Conservation (phyloP, 2,329 filamentous ascomycete genomes). For the Colletotrichum cereale region DNA sequence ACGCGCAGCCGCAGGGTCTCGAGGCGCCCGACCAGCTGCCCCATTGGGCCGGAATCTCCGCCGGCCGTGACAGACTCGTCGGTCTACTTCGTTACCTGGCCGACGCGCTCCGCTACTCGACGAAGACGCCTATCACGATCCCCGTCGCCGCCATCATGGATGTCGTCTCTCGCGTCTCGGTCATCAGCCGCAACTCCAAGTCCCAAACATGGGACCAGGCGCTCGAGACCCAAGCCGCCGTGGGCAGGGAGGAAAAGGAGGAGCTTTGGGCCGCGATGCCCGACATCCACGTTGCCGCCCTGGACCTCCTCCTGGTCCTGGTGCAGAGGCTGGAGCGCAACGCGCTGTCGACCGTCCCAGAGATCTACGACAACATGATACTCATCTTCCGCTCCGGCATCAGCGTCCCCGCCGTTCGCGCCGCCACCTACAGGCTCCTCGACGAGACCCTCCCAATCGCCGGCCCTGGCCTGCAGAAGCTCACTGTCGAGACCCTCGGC, state of each 20-base stretch:
- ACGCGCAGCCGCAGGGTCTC: constrained; percentile 62
- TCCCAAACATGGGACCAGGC: constrained; percentile 61
- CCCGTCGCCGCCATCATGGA: constrained; percentile 78
- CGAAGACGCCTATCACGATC: constrained; percentile 73
- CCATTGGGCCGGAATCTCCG: constrained; percentile 79
- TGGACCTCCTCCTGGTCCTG: constrained; percentile 72
- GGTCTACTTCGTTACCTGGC: constrained; percentile 75
- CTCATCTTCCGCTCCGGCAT: constrained; percentile 76
- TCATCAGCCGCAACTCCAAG: constrained; percentile 68
- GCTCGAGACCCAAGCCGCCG: constrained; percentile 77
- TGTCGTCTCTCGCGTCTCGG: constrained; percentile 76
- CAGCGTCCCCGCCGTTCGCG: constrained; percentile 66
- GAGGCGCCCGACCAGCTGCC: constrained; percentile 66
- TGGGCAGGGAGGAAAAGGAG: constrained; percentile 85
- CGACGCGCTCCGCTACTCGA: constrained; percentile 72
- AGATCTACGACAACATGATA: constrained; percentile 77
- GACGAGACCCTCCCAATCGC: constrained; percentile 68
- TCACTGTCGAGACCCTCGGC: constrained; percentile 72
- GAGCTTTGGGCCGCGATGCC: constrained; percentile 81
- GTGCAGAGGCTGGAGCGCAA: constrained; percentile 69
- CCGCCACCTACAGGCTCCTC: constrained; percentile 70
- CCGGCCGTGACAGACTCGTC: constrained; percentile 77
- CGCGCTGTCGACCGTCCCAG: constrained; percentile 70
- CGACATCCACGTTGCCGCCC: constrained; percentile 77
- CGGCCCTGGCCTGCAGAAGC: constrained; percentile 76